Percentiles rank a stretch among this genome's conserved stretches.
Conservation (phyloP, 2,329 filamentous ascomycete species). For the Myriangium duriaei region DNA sequence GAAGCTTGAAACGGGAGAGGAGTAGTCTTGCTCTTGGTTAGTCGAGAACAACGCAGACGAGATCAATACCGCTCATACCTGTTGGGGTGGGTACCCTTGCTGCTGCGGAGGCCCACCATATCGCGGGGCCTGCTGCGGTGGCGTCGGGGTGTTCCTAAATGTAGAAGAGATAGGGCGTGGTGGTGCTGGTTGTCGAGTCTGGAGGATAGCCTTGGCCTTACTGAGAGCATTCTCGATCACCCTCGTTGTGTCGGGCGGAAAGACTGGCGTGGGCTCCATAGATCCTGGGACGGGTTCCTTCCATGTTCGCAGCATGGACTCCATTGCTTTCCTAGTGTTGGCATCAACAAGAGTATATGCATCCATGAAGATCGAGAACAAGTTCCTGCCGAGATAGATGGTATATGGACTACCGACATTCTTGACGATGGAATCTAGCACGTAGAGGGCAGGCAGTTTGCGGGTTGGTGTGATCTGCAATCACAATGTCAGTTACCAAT, state of each 20-base stretch:
- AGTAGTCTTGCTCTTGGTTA: too few species aligned
- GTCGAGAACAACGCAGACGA: conserved; percentile 15
- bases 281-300: conserved; percentile 93
- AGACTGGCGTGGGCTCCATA: conserved; percentile 83
- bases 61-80: too few species aligned
- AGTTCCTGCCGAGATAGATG: conserved; percentile 79
- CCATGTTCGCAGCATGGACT: conserved; percentile 96
- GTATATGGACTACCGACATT: conserved; percentile 98
- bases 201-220: conserved; percentile 58
- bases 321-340: conserved; percentile 75
- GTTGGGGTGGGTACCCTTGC: conserved; percentile 24
- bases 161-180: conserved; percentile 35
- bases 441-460: conserved; percentile 91
- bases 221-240: conserved; percentile 91
- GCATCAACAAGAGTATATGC: conserved; percentile 83
- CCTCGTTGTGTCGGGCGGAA: conserved; percentile 71
- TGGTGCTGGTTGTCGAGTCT: conserved; percentile 39
- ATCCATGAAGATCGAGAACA: conserved; percentile 94
- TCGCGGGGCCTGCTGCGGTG: conserved; percentile 42
- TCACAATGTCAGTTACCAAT: not conserved
- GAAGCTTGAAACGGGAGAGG: conserved; percentile 9
- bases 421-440: conserved; percentile 96
- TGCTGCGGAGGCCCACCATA: conserved; percentile 25
- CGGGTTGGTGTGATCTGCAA: conserved; percentile 69
- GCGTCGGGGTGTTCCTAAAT: conserved; percentile 60